A percentile compares a stretch with the other conserved stretches of the same genome.
Conservation (phyloP, 306 rosid species). For the Castanea crenata region DNA sequence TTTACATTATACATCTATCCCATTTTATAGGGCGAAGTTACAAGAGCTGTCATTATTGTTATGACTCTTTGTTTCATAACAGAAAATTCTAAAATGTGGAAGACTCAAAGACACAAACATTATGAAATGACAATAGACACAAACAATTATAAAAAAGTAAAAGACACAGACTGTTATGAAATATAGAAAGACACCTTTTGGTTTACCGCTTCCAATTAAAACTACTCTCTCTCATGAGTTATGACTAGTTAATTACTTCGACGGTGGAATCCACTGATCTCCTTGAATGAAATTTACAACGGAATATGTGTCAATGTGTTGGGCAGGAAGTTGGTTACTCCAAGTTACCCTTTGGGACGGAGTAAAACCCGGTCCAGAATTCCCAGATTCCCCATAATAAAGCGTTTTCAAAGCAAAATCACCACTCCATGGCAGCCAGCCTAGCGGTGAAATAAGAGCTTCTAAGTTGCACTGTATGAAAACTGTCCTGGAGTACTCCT, state of each 20-base stretch:
- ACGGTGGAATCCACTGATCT: conserved; percentile 52
- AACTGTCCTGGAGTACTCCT: conserved; percentile 72
- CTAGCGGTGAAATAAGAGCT: conserved; percentile 43
- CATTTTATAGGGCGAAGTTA: no score
- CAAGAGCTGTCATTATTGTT: no score
- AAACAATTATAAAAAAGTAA: no score
- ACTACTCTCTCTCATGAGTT: no score
- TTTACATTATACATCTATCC: no score
- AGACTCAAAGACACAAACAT: no score
- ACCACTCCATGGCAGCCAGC: conserved; percentile 81
- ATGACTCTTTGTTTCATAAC: no score
- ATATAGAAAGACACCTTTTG: no score
- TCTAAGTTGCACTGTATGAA: conserved; percentile 50
- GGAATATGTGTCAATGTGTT: conserved; percentile 53
- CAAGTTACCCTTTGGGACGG: conserved; percentile 49
- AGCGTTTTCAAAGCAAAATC: conserved; percentile 66
- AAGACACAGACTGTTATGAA: no score
- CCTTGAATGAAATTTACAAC: conserved; percentile 82
- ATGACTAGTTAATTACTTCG: conserved; percentile 1
- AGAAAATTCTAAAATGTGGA: no score
- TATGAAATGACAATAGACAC: no score
- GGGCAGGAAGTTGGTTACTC: conserved; percentile 55
- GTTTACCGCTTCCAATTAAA: no score
- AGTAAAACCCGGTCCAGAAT: conserved; percentile 49
- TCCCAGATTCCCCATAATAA: conserved; percentile 68